A percentile compares a stretch with the other conserved stretches of the same genome.
These are phyloP conservation scores for Barnettozyma sucrosica DNA, from an alignment of 805 yeast genomes.

Conservation along the genomic window DNA sequence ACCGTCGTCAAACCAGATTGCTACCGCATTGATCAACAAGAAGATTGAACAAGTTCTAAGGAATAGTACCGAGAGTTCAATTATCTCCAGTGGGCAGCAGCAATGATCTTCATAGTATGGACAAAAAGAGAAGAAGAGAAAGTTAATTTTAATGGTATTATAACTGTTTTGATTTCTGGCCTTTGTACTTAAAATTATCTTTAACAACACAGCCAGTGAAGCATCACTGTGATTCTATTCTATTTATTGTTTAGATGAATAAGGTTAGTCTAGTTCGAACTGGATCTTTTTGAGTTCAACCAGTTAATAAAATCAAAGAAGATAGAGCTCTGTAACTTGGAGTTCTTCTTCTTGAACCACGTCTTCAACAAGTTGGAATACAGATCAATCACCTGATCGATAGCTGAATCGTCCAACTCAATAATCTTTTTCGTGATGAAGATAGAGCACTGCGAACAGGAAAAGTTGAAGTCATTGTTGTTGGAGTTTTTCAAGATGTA, in stretches of 20 bases:
- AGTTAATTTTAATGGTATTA: not conserved
- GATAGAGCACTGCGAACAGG: conserved; percentile 60
- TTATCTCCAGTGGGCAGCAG: not conserved
- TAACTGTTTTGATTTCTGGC: not conserved
- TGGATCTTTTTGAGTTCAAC: conserved; percentile 44
- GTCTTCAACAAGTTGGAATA: conserved; percentile 50
- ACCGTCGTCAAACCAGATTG: conserved; percentile 61
- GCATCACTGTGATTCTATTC: not conserved
- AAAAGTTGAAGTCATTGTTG: conserved; percentile 31
- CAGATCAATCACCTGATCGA: conserved; percentile 45
- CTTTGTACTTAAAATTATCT: conserved; percentile 1
- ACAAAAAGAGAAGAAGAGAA: not conserved
- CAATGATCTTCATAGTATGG: not conserved
- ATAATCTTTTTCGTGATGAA: conserved; percentile 55
- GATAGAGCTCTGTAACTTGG: conserved; percentile 47
- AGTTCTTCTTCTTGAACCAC: conserved; percentile 50
- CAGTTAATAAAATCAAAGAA: conserved; percentile 81
- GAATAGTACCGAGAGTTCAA: conserved; percentile 30
- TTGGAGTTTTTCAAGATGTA: conserved; percentile 29
- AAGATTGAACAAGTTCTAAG: conserved; percentile 59
- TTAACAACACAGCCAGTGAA: not conserved
- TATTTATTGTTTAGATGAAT: not conserved
- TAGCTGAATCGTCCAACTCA: conserved; percentile 24
- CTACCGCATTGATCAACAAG: conserved; percentile 65
- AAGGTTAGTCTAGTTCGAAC: not conserved